Evolutionary conservation across 2,329 filamentous ascomycete genomes (phyloP), one percentile per base, ranked within the genome.

Genomic region (Xylariales sp.): DNA sequence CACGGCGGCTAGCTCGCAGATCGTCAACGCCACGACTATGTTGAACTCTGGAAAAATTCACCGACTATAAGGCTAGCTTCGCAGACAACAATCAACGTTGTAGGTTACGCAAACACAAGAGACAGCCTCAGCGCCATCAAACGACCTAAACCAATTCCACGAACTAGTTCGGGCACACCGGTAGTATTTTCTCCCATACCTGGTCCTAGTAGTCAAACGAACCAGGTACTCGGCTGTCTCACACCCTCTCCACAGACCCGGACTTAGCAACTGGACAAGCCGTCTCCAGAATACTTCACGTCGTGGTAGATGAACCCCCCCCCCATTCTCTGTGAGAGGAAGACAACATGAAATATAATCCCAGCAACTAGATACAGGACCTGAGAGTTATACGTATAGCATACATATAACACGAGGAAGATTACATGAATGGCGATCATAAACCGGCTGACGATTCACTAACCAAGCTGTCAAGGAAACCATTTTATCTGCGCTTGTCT

Each of bases 21-120:
- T 52, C 49, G 43, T 55, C 56, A 36, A 30, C 32, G 57, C 57
- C 57, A 62, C 41, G 43, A 43, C 50, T 50, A 49, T 50, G 6
- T 36, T 28, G 34, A 50, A 43, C 16, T 32, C 10, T 61, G 18
- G 34, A 23, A 56, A 23, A 56, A 45, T 36, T 46, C 34, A 34
- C 48, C 14, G n/a, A 10, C 30, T 5, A 60, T 28, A 16, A 34
- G 32, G 52, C 46, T 54, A 3, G 48, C 58, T 50, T 52, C 28
- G 45, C 28, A 3, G 48, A 30, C n/a, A 45, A 52, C 36, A 30
- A 36, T 45, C 4, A 23, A 52, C 10, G 46, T 45, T 52, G 8
- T n/a, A 34, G 12, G 12, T 34, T 52, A 52, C 36, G 36, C 36
- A 58, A 56, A 52, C 12, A 50, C 23, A 54, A 32, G 5, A 55